Evolutionary conservation across 371 early-diverging fungal species (phyloP), one percentile per base, ranked within the genome.

Genomic region (Mortierella sp.): DNA sequence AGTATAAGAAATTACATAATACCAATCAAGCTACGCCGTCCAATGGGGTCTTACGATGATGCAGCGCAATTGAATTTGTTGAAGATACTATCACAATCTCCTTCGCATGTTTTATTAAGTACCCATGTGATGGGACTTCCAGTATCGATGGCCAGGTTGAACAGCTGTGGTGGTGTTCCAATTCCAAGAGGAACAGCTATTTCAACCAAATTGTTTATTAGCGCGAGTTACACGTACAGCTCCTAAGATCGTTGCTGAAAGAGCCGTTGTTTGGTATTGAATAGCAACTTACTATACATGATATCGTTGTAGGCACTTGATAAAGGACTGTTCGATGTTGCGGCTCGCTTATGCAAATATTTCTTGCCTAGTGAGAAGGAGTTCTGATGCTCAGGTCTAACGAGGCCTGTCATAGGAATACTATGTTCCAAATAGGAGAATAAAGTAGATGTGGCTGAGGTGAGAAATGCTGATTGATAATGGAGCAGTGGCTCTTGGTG

Each of bases 81-180:
- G 53, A 59, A 54, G 29, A 35, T 26, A 19, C 26, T 45, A 15
- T 9, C 9, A 29, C 75, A 80, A 9, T 29, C 29, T 1, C 47
- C 28, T 13, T 19, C 26, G 31, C 81, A 80, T 1, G 26, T 45
- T 34, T 32, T 68, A 32, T 68, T 60, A 0, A 68, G 32, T 4
- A 80, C 62, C 81, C 81, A 80, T 26, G 81, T 80, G 42, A 65
- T 58, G 5, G 81, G 75, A 37, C 75, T 74, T 29, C 81, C 81
- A 13, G 81, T 80, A 53, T 80, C 81, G 47, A 80, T 75, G 23
- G 68, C 64, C 29, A 80, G n/a, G 29, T 74, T 67, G 67, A 80
- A 80, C 10, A 31, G 51, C 47, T 75, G 75, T 6, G 68, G 51
- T 10, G 81, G 81, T 15, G 81, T 75, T 10, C 81, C 81, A 9